Base-by-base conservation (phyloP, 164 flowering plant genomes). In the Malania oleifera region DNA sequence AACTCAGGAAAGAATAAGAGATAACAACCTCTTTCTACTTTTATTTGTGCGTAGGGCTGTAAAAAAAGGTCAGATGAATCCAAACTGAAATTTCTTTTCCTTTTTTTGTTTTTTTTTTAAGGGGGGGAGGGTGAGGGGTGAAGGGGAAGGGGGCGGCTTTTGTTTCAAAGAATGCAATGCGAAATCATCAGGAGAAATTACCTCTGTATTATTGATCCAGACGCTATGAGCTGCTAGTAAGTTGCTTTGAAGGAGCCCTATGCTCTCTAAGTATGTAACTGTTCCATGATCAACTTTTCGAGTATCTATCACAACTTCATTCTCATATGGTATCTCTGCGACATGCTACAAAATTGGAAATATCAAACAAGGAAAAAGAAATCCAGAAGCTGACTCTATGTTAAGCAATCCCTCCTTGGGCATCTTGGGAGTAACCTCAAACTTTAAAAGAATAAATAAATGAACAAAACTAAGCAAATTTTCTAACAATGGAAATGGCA, bases 261-360 rank as follows among this genome's bases (percentile, higher is more conserved):
- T 77, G 73, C 84, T 91, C 70, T 87, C 81, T 76, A 87, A 80
- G 73, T 75, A 82, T 37, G 91, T 75, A 44, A 91, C 96, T 43
- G 97, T 91, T 71, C 97, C 97, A 73, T 84, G 83, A 57, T 82
- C 83, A 68, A 77, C 81, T 69, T 76, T 69, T 52, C 83, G 71
- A 44, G 79, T 73, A 52, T 73, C 62, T 57, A 44, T 65, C 61
- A 86, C 89, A 57, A 69, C 20, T 59, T 84, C 74, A 65, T 91
- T 91, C 76, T 91, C 97, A 67, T 73, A 86, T 31, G 87, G 73
- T 70, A 87, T 86, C 75, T 87, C 97, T 55, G 97, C 89, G 68
- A 87, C 86, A 80, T 91, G 96, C 97, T 91, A 61, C 2, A 69
- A 7, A 59, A 25, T 13, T 43, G 17, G 26, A 48, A 62, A 48